Evolutionary conservation across 176 grass and related monocot species (phyloP).

Genomic region (Canna indica): DNA sequence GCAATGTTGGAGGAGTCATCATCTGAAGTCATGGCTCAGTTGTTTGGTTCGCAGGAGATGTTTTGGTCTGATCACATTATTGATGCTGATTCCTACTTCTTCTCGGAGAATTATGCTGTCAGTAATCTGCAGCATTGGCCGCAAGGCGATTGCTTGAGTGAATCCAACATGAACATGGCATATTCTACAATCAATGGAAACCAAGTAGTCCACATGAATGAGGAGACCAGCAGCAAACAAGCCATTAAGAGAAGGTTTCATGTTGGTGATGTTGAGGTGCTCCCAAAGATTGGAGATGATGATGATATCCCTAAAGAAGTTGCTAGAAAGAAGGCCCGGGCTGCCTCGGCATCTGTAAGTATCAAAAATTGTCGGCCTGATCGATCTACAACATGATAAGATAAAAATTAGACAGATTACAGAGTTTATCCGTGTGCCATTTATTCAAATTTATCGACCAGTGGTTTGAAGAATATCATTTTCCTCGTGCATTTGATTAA

Average conservation of each 20-base stretch:
- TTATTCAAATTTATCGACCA: no score
- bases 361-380: background rate
- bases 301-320: background rate
- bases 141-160: background rate
- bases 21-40: conserved; percentile 48
- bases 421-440: no score
- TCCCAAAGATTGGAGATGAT: conserved; percentile 9
- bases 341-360: conserved; percentile 32
- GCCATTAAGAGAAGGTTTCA: conserved; percentile 30
- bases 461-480: no score
- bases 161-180: background rate
- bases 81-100: conserved; percentile 23
- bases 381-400: no score
- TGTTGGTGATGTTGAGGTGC: conserved; percentile 11
- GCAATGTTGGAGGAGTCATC: conserved; percentile 33
- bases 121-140: background rate
- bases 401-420: no score
- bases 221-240: conserved; percentile 1
- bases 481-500: no score
- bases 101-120: conserved; percentile 22
- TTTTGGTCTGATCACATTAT: conserved; percentile 34
- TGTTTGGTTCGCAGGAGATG: conserved; percentile 24
- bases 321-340: conserved; percentile 36
- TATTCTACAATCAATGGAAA: background rate
- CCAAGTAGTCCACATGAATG: background rate